phyloP scores from a whole-genome alignment of 495 filamentous ascomycete species.

The Annulohypoxylon maeteangense region DNA sequence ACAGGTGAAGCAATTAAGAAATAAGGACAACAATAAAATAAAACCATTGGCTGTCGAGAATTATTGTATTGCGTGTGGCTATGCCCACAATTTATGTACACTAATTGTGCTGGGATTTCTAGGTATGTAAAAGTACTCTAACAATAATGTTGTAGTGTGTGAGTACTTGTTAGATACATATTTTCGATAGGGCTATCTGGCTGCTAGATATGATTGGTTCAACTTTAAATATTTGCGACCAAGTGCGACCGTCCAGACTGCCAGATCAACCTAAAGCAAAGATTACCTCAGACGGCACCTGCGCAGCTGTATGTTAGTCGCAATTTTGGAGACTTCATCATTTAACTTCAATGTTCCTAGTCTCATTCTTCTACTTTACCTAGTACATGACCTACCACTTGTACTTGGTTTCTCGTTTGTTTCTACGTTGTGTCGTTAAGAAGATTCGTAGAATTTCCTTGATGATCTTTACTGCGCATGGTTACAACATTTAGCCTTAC shows the following conservation, averaged over 20 bases:
- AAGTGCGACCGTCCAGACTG: neutral
- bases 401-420: neutral
- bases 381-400: neutral
- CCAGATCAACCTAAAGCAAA: neutral
- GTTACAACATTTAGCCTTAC: slow-evolving; percentile 13
- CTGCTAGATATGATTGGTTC: neutral
- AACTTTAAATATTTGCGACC: slow-evolving; percentile 3
- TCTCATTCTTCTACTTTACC: neutral
- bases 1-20: slow-evolving; percentile 30
- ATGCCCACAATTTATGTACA: neutral
- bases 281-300: slow-evolving; percentile 3
- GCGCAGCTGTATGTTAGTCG: neutral
- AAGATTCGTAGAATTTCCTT: neutral
- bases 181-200: neutral
- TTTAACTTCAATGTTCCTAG: neutral
- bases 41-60: slow-evolving; percentile 9
- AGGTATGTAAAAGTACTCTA: neutral
- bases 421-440: neutral
- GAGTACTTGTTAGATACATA: neutral
- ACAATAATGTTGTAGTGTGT: neutral
- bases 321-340: neutral
- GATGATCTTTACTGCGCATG: slow-evolving; percentile 23
- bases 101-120: neutral
- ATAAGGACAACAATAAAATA: slow-evolving; percentile 11
- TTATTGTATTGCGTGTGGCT: neutral